Conservation (phyloP, 345 rosid genomes). For the Ailanthus altissimus region DNA sequence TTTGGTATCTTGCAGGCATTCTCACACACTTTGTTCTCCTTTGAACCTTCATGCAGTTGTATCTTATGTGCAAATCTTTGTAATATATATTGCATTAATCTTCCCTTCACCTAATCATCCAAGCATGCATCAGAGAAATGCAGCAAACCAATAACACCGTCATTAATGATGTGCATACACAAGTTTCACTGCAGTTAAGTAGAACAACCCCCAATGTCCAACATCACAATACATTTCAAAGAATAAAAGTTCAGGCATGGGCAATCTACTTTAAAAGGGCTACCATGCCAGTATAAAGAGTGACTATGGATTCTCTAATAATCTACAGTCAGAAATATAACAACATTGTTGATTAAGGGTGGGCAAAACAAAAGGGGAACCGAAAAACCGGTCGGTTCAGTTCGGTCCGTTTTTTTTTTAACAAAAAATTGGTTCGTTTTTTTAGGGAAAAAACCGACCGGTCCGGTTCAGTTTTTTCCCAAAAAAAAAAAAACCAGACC, state of each 20-base stretch:
- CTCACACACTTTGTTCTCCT: neutral
- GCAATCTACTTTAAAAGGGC: constrained; percentile 4
- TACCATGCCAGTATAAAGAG: neutral
- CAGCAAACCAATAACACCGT: neutral
- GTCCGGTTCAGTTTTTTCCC: too few species aligned
- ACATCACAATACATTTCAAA: neutral
- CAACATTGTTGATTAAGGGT: neutral
- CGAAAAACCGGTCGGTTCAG: too few species aligned
- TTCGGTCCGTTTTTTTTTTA: too few species aligned
- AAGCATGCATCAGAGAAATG: constrained; percentile 1
- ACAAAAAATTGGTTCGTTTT: too few species aligned
- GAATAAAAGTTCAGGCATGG: neutral
- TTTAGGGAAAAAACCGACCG: too few species aligned
- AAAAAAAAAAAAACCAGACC: too few species aligned
- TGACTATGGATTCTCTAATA: neutral
- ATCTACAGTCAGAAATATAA: neutral
- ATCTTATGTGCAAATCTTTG: neutral
- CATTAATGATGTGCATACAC: neutral
- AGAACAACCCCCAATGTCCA: neutral
- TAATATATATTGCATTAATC: neutral
- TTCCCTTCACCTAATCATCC: constrained; percentile 4
- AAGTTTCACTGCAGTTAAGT: neutral
- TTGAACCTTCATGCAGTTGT: neutral
- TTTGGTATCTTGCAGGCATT: neutral
- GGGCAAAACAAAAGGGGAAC: too few species aligned